Evolutionary conservation across 2,329 filamentous ascomycete genomes (phyloP).

Genomic region (Laburnicola sp.): DNA sequence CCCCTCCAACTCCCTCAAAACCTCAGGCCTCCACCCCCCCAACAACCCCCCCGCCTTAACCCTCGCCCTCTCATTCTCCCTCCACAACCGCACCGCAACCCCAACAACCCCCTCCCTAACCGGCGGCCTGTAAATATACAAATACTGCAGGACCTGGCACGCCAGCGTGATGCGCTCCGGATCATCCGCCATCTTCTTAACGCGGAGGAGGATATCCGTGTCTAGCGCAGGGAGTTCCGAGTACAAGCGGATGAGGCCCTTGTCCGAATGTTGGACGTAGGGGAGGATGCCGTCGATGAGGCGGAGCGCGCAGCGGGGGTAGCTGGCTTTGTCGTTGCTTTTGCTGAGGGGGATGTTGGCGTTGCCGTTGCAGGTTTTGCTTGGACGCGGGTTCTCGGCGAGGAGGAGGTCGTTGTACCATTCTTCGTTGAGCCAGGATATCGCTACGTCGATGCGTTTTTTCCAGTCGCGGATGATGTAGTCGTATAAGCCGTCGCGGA

Average conservation of each 20-base stretch:
- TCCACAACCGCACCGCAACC: constrained; percentile 62
- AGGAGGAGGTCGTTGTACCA: constrained; percentile 88
- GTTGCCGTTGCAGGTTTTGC: constrained; percentile 26
- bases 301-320: constrained; percentile 76
- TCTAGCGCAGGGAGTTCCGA: constrained; percentile 87
- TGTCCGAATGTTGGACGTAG: constrained; percentile 89
- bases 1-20: constrained; percentile 37
- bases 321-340: constrained; percentile 58
- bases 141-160: constrained; percentile 60
- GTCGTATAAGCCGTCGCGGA: constrained; percentile 78
- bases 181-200: constrained; percentile 66
- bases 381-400: constrained; percentile 45
- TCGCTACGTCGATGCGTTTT: constrained; percentile 82
- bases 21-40: constrained; percentile 58
- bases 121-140: constrained; percentile 56
- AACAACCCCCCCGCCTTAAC: constrained; percentile 58
- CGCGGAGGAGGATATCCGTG: constrained; percentile 68
- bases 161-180: constrained; percentile 65
- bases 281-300: constrained; percentile 88
- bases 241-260: constrained; percentile 85
- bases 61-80: constrained; percentile 51
- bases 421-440: constrained; percentile 94
- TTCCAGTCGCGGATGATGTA: constrained; percentile 94
- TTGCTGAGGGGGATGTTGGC: too few species aligned
- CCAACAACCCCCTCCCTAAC: constrained; percentile 61